These are phyloP conservation scores for Calonectria fujianensis DNA, from an alignment of 2,329 filamentous ascomycete genomes.

Conservation along the genomic window DNA sequence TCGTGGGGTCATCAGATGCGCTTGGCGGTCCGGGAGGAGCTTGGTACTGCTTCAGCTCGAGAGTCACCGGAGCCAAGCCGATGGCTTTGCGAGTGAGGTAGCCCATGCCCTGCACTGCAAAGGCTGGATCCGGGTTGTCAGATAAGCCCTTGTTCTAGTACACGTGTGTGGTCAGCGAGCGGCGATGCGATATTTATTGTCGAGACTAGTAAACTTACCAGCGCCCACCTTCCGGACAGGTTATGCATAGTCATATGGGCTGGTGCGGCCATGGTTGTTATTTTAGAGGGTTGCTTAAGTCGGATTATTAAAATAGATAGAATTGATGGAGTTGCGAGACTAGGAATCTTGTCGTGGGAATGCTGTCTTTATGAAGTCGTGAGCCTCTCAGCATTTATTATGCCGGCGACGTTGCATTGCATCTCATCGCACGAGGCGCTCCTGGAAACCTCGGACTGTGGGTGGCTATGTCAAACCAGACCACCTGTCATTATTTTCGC, in stretches of 20 bases:
- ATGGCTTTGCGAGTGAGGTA: constrained; percentile 85
- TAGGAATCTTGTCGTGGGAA: background rate
- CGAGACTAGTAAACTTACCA: background rate
- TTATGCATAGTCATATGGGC: background rate
- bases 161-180: background rate
- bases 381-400: background rate
- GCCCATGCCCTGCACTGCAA: constrained; percentile 82
- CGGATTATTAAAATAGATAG: background rate
- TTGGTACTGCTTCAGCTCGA: constrained; percentile 75
- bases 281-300: background rate
- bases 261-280: background rate
- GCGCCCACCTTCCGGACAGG: background rate
- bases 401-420: background rate
- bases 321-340: background rate
- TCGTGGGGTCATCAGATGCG: constrained; percentile 62
- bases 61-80: constrained; percentile 79
- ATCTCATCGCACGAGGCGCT: background rate
- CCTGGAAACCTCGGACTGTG: background rate
- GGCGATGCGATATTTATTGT: background rate
- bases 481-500: background rate
- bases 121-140: constrained; percentile 79
- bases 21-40: constrained; percentile 64
- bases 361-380: background rate
- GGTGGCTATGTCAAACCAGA: background rate
- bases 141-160: constrained; percentile 85